Percentiles rank a stretch among this genome's conserved stretches.
Conservation (phyloP, 2,329 filamentous ascomycete species). For the Hansfordia pulvinata region DNA sequence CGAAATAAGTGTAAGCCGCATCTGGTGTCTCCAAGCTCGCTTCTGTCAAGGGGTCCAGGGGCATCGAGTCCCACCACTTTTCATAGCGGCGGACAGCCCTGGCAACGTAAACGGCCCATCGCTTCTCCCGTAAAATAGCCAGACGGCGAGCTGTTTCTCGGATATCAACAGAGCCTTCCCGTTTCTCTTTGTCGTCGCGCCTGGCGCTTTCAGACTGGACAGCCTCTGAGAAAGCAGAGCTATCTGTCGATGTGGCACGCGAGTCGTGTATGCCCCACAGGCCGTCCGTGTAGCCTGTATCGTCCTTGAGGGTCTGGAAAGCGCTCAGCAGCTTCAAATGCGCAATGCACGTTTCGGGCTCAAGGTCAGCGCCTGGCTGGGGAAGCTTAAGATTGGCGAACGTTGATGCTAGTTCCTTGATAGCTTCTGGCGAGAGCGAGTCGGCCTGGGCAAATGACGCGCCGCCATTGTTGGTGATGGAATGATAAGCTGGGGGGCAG, state of each 20-base stretch:
- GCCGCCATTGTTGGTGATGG: too few species aligned
- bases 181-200: too few species aligned
- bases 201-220: too few species aligned
- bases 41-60: conserved; percentile 17
- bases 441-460: too few species aligned
- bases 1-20: conserved; percentile 19
- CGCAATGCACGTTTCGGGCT: conserved; percentile 46
- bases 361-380: conserved; percentile 18
- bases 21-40: conserved; percentile 17
- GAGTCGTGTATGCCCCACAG: conserved; percentile 50
- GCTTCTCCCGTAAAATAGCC: conserved; percentile 51
- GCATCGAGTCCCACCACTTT: conserved; percentile 43
- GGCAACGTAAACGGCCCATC: conserved; percentile 58
- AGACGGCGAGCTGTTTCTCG: conserved; percentile 27
- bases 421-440: conserved; percentile 5
- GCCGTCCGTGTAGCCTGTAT: conserved; percentile 51
- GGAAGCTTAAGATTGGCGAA: conserved; percentile 24
- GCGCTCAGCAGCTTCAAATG: conserved; percentile 63
- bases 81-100: conserved; percentile 57
- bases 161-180: conserved; percentile 14
- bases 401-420: conserved; percentile 13
- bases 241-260: conserved; percentile 18
- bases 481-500: too few species aligned
- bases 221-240: too few species aligned
- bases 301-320: conserved; percentile 53